Evolutionary conservation across 2,329 filamentous ascomycete genomes (phyloP), one percentile per base, ranked within the genome.

Genomic region (Colletotrichum orchidophilum): DNA sequence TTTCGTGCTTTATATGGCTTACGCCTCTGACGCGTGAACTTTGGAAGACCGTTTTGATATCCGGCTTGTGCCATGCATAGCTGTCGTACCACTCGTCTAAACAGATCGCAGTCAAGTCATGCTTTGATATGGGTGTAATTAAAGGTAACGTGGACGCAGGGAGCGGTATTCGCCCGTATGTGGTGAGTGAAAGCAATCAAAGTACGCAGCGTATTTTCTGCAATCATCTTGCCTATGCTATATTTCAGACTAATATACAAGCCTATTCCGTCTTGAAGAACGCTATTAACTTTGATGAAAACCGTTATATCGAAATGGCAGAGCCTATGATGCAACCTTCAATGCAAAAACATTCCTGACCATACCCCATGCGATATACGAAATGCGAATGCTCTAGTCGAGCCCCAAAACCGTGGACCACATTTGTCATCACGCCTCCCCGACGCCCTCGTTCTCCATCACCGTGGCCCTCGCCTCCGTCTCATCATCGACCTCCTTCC

Each of bases 401-500:
- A 33, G 27, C 26, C 42, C 5, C 21, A 7, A 15, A 4, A 8
- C 3, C n/a, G 4, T 6, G 39, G 18, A 46, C 9, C 12, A n/a
- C 33, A 35, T 26, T 54, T 9, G 39, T 46, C 8, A 24, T 60
- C 54, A 77, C 21, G 75, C 78, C 64, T 82, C 81, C 15, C 75
- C 78, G n/a, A 78, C 73, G 13, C 77, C 77, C 58, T 81, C 79
- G 35, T 76, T 75, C 63, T 79, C 77, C n/a, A 76, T 66, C 21
- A 77, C 49, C 26, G 67, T 66, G 11, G 73, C 76, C 65, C 76
- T 74, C 21, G 75, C 76, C 54, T 75, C 72, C 26, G 71, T 75
- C 33, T 80, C 81, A 61, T 81, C 80, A 57, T 78, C 78, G n/a
- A 75, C 75, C 42, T 78, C 78, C 59, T 81, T 81, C 64, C 79